phyloP scores from a whole-genome alignment of 352 stramenopile species.

The Globisporangium rhizosaccharum region DNA sequence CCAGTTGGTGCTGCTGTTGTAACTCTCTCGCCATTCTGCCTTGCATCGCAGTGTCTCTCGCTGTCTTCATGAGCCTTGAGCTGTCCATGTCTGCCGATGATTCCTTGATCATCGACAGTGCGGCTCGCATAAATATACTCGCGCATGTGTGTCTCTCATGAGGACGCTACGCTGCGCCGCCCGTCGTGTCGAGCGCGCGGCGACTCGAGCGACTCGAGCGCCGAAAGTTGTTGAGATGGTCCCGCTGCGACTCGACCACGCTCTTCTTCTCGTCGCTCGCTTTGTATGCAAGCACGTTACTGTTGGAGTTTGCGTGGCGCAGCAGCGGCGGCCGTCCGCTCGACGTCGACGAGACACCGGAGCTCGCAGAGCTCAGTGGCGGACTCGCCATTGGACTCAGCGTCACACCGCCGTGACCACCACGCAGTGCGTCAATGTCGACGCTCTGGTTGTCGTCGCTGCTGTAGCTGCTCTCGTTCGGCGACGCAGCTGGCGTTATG shows the following conservation, averaged over 20 bases:
- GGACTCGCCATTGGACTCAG: conserved; percentile 5
- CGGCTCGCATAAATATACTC: not conserved
- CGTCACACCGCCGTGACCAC: not conserved
- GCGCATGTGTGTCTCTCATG: not conserved
- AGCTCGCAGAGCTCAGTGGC: conserved; percentile 1
- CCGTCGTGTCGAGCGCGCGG: conserved; percentile 3
- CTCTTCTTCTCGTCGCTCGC: conserved; percentile 29
- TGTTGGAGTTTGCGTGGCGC: conserved; percentile 29
- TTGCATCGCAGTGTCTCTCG: too few relatives aligned
- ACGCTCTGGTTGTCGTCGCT: conserved; percentile 11
- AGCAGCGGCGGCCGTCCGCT: conserved; percentile 19
- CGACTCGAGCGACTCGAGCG: conserved; percentile 9
- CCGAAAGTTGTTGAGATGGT: conserved; percentile 28
- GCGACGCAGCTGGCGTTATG: not conserved
- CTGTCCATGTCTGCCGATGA: too few relatives aligned
- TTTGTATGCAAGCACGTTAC: conserved; percentile 31
- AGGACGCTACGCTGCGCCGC: not conserved
- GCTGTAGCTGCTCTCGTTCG: not conserved
- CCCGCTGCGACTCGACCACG: conserved; percentile 29
- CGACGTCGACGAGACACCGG: conserved; percentile 1
- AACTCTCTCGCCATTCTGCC: too few relatives aligned
- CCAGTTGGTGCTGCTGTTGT: too few relatives aligned
- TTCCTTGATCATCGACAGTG: not conserved
- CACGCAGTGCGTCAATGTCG: conserved; percentile 11
- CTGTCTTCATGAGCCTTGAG: not conserved